These are phyloP conservation scores for Leccinum pachyderme DNA, from an alignment of 1,284 basidiomycete species.

Conservation along the genomic window DNA sequence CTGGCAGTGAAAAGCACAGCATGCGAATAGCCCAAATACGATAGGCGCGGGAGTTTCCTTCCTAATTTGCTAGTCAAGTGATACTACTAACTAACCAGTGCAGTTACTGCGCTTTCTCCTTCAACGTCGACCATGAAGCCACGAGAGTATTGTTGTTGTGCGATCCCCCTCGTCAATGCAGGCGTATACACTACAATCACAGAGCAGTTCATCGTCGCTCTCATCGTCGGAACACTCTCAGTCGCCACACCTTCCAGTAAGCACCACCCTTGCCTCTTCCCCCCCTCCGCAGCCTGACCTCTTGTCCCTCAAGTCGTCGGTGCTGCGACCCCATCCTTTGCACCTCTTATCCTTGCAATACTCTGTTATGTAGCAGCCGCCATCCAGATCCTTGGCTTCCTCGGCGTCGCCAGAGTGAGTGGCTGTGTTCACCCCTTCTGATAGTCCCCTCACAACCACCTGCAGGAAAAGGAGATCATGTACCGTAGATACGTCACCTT, in stretches of 20 bases:
- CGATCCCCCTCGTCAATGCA: constrained; percentile 82
- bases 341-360: constrained; percentile 71
- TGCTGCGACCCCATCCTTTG: constrained; percentile 72
- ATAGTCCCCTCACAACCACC: constrained; percentile 4
- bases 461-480: constrained; percentile 72
- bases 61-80: constrained; percentile 6
- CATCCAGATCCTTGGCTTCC: constrained; percentile 76
- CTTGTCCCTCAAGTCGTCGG: constrained; percentile 67
- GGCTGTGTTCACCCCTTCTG: background rate
- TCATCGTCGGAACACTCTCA: constrained; percentile 75
- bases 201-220: constrained; percentile 71
- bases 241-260: constrained; percentile 77
- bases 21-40: constrained; percentile 9
- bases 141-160: constrained; percentile 78
- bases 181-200: constrained; percentile 80
- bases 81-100: background rate
- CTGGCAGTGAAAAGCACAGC: background rate
- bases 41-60: constrained; percentile 22
- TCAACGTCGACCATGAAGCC: constrained; percentile 49
- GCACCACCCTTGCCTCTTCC: constrained; percentile 23
- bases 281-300: constrained; percentile 2
- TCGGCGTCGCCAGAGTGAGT: constrained; percentile 75
- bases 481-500: constrained; percentile 76
- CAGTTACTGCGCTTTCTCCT: background rate
- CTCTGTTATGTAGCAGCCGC: constrained; percentile 72